A percentile compares a stretch with the other conserved stretches of the same genome.
phyloP scores from a whole-genome alignment of 768 basidiomycete genomes.

The Xerocomellus intermedius region DNA sequence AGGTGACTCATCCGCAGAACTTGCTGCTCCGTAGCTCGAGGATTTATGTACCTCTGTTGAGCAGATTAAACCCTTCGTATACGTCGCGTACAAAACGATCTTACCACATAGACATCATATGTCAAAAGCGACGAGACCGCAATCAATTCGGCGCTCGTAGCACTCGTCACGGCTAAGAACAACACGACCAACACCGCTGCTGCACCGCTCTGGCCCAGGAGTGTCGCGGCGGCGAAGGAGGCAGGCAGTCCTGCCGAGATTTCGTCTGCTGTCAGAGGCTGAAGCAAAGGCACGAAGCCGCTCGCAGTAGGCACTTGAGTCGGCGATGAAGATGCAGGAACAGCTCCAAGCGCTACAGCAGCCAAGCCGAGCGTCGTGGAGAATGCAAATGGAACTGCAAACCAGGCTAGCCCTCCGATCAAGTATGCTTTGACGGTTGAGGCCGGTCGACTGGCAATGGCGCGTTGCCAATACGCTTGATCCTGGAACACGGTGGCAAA shows the following conservation, averaged over 20 bases:
- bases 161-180: slow-evolving; percentile 84
- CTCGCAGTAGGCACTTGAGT: slow-evolving; percentile 48
- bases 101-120: slow-evolving; percentile 80
- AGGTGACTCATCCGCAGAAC: slow-evolving; percentile 67
- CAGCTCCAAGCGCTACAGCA: slow-evolving; percentile 73
- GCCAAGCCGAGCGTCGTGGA: slow-evolving; percentile 87
- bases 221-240: slow-evolving; percentile 76
- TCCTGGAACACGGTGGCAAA: slow-evolving; percentile 65
- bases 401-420: slow-evolving; percentile 89
- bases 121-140: slow-evolving; percentile 84
- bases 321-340: slow-evolving; percentile 27
- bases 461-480: slow-evolving; percentile 89
- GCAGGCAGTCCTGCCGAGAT: slow-evolving; percentile 89
- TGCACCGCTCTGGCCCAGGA: slow-evolving; percentile 80
- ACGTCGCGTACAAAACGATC: background rate
- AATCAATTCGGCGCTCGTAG: slow-evolving; percentile 87
- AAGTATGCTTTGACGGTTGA: slow-evolving; percentile 91
- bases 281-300: slow-evolving; percentile 41
- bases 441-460: slow-evolving; percentile 81
- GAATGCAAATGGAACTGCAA: slow-evolving; percentile 83
- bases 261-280: slow-evolving; percentile 51
- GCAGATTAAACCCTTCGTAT: background rate
- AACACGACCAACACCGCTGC: slow-evolving; percentile 75
- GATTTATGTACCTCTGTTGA: slow-evolving; percentile 72
- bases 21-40: slow-evolving; percentile 70